phyloP scores from a whole-genome alignment of 192 early-diverging fungal genomes.

The Dimargaris xerosporica region DNA sequence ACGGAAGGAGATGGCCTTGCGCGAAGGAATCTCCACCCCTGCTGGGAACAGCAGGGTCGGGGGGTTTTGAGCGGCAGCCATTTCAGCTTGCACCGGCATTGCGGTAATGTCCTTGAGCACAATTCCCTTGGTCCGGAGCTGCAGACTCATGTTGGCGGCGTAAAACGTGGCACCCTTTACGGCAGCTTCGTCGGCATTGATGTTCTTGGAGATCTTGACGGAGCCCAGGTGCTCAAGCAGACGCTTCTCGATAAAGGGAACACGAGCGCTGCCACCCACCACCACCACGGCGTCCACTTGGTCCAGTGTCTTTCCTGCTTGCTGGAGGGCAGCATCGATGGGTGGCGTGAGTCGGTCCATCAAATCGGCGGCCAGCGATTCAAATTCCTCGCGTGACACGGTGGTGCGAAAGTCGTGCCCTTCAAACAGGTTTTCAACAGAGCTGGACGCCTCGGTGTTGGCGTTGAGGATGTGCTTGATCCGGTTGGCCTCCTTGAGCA shows the following conservation, averaged over 20 bases:
- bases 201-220: conserved; percentile 78
- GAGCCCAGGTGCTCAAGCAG: conserved; percentile 56
- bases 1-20: conserved; percentile 6
- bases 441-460: conserved; percentile 73
- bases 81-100: conserved; percentile 33
- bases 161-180: conserved; percentile 79
- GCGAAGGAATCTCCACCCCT: neutral
- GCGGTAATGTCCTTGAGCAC: conserved; percentile 68
- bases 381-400: conserved; percentile 68
- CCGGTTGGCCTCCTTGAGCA: conserved; percentile 86
- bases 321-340: conserved; percentile 50
- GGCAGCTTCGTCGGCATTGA: conserved; percentile 93
- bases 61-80: conserved; percentile 6
- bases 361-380: conserved; percentile 49
- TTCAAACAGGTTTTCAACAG: conserved; percentile 75
- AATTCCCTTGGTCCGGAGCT: conserved; percentile 76
- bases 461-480: conserved; percentile 94
- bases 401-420: conserved; percentile 68
- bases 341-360: conserved; percentile 51
- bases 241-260: conserved; percentile 66
- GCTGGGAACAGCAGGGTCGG: conserved; percentile 6
- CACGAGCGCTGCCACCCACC: conserved; percentile 82
- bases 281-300: conserved; percentile 81
- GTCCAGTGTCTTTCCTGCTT: conserved; percentile 43
- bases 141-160: conserved; percentile 67